Base-by-base conservation (phyloP, 345 rosid species). In the Boechera retrofracta region DNA sequence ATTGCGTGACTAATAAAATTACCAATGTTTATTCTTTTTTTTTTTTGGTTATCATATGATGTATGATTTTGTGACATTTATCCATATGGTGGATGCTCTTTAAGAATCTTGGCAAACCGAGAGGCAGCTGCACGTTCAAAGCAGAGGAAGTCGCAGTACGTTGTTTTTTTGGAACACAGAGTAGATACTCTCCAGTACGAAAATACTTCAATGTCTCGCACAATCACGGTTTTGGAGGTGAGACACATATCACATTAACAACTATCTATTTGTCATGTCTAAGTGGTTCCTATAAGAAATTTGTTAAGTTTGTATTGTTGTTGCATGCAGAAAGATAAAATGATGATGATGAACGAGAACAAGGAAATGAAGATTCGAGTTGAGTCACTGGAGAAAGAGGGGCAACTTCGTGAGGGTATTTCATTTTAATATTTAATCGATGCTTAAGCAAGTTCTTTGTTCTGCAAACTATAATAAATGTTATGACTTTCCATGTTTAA, bases 101-200 rank as follows among this genome's bases (percentile, higher is more conserved):
- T 51, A 57, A 92, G 97, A 87, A 87, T 85, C 63, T 80, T 90
- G 82, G 84, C 88, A 41, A 75, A 90, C 81, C 88, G 96, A 13
- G 82, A 55, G 35, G 79, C 92, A 64, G 87, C 90, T 76, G 86
- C 89, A 5, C 89, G 92, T 16, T 84, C 91, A 42, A 86, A 85
- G 74, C 83, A 87, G 81, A 81, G 82, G 79, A 85, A 83, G 80
- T 79, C 77, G 64, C 72, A 0, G 5, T 69, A 86, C 51, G 64
- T 82, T 26, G 10, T 62, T 11, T 87, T 83, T 56, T 80, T 92
- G 74, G 89, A 83, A 54, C 64, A 79, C 64, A 87, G 81, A 71
- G 84, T 85, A 41, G 81, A 4, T 2, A 10, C 4, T 38, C 48
- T 66, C 47, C 0, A 16, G 36, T 0, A 8, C 2, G 45, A 31